Conservation (phyloP, 495 filamentous ascomycete species). For the Patellaria atrata region DNA sequence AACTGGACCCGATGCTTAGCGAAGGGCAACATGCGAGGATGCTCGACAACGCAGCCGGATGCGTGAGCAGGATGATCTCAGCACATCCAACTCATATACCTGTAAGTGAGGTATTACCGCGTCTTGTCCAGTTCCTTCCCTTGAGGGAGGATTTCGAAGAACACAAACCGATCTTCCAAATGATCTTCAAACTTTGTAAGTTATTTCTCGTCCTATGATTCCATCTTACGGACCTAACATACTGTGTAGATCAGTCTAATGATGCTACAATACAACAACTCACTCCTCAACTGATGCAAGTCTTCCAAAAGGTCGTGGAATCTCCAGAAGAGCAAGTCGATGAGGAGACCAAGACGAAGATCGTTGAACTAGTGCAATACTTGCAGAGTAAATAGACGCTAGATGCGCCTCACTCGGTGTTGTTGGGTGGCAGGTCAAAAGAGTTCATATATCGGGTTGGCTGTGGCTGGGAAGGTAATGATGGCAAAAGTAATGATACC, state of each 20-base stretch:
- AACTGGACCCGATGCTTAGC: constrained; percentile 72
- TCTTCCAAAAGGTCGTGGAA: constrained; percentile 67
- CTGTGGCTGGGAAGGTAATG: no score
- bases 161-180: constrained; percentile 81
- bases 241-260: constrained; percentile 46
- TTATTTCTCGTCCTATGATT: constrained; percentile 8
- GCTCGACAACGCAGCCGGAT: constrained; percentile 88
- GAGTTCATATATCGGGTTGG: no score
- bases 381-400: no score
- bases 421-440: no score
- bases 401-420: no score
- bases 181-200: constrained; percentile 77
- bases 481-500: no score
- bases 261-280: constrained; percentile 60
- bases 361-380: constrained; percentile 58
- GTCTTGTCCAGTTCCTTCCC: constrained; percentile 63
- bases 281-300: constrained; percentile 60
- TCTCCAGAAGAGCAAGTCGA: constrained; percentile 74
- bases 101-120: constrained; percentile 64
- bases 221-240: constrained; percentile 16
- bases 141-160: constrained; percentile 92
- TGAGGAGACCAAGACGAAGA: constrained; percentile 56
- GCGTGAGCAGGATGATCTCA: constrained; percentile 82
- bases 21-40: constrained; percentile 53
- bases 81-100: constrained; percentile 67